Conservation (phyloP, 164 flowering plant species). For the Piper longum region DNA sequence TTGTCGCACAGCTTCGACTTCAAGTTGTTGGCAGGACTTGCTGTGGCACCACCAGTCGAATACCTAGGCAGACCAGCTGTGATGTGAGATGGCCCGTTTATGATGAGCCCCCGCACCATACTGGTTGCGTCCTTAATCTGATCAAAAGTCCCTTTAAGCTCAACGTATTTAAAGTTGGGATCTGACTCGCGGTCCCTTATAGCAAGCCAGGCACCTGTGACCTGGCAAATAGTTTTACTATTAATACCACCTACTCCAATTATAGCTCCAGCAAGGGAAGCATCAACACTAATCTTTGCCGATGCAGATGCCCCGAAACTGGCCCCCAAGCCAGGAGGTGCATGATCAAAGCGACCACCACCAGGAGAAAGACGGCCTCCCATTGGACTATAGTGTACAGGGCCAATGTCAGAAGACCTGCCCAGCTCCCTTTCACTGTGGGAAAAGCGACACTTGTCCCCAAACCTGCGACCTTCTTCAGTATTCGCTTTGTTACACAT, state of each 20-base stretch:
- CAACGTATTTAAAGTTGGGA: constrained; percentile 68
- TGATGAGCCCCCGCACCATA: constrained; percentile 70
- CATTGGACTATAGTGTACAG: too few relatives aligned
- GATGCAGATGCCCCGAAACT: constrained; percentile 76
- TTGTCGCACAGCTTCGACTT: constrained; percentile 72
- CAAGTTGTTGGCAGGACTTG: constrained; percentile 27
- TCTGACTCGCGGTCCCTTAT: constrained; percentile 76
- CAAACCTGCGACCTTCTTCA: too few relatives aligned
- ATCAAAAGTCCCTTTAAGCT: constrained; percentile 86
- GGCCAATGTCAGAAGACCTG: too few relatives aligned
- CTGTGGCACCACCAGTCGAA: constrained; percentile 6
- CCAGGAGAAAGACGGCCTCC: too few relatives aligned
- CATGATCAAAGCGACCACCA: too few relatives aligned
- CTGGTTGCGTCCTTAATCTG: constrained; percentile 76
- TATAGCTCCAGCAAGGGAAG: constrained; percentile 80
- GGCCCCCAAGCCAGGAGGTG: constrained; percentile 35
- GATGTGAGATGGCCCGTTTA: constrained; percentile 17
- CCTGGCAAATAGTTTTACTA: constrained; percentile 78
- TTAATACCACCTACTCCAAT: constrained; percentile 88
- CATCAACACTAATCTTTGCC: constrained; percentile 85
- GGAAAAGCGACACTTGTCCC: too few relatives aligned
- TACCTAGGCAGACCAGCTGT: constrained; percentile 11
- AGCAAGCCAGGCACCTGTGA: constrained; percentile 71
- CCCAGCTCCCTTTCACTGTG: too few relatives aligned
- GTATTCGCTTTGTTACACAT: too few relatives aligned